phyloP scores from a whole-genome alignment of 176 grass and related monocot genomes.

The Themeda triandra region DNA sequence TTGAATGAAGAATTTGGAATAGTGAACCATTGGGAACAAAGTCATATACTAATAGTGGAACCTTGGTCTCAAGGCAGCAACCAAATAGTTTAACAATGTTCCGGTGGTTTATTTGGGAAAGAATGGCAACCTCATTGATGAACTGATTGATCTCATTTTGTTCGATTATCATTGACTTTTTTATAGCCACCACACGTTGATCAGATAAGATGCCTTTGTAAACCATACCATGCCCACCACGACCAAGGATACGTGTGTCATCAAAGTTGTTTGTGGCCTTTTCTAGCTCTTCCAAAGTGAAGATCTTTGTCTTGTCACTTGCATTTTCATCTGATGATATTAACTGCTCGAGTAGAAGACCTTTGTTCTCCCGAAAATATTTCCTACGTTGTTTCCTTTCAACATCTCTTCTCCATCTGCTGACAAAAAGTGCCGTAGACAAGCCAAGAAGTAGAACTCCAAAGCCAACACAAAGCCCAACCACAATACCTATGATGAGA shows the following conservation, averaged over 20 bases:
- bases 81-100: conserved; percentile 1
- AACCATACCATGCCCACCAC: conserved; percentile 2
- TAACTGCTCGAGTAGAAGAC: conserved; percentile 7
- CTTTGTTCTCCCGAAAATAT: conserved; percentile 26
- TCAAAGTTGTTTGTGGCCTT: conserved; percentile 15
- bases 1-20: conserved; percentile 7
- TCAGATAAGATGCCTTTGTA: conserved; percentile 16
- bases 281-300: neutral
- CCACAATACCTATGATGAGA: neutral
- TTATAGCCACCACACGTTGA: neutral
- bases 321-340: conserved; percentile 18
- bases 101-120: neutral
- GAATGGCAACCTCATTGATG: neutral
- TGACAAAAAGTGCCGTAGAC: neutral
- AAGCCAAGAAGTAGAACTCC: neutral
- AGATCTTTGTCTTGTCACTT: neutral
- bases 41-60: neutral
- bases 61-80: conserved; percentile 12
- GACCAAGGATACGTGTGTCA: neutral
- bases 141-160: neutral
- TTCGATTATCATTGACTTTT: neutral
- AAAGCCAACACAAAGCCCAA: neutral
- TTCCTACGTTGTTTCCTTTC: conserved; percentile 8
- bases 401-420: neutral
- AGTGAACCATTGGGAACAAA: conserved; percentile 26